Conservation (phyloP, 2,329 filamentous ascomycete species). For the Daldinia sp. region DNA sequence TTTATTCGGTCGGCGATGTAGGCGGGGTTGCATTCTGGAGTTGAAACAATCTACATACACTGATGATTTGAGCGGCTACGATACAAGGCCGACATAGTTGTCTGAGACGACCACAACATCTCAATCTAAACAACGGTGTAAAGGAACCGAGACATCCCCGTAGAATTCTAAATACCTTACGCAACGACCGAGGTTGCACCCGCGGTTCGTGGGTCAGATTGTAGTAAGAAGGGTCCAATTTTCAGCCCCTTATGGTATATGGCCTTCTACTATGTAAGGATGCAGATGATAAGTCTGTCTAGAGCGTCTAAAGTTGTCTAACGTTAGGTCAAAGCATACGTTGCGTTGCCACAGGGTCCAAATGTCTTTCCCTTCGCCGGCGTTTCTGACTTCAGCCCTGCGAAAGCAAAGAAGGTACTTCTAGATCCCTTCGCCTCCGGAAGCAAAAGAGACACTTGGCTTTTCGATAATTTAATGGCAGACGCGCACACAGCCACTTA, state of each 20-base stretch:
- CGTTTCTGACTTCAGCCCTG: constrained; percentile 17
- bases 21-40: constrained; percentile 13
- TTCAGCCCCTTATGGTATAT: constrained; percentile 2
- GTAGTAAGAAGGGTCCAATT: constrained; percentile 9
- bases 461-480: neutral
- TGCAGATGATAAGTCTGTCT: neutral
- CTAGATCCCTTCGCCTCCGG: neutral
- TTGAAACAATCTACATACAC: neutral
- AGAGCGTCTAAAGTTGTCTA: too few species aligned
- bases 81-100: constrained; percentile 1
- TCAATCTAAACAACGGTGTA: constrained; percentile 25
- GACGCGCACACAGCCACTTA: constrained; percentile 15
- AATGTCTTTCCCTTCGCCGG: constrained; percentile 19
- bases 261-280: too few species aligned
- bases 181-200: constrained; percentile 19
- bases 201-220: neutral
- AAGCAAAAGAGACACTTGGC: neutral
- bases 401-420: neutral
- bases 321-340: neutral
- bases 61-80: neutral
- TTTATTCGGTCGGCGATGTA: constrained; percentile 5
- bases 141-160: constrained; percentile 29
- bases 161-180: constrained; percentile 10
- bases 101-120: neutral
- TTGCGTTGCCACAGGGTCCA: constrained; percentile 10